These are phyloP conservation scores for Raphidocelis subcapitata DNA, from an alignment of 139 green algal genomes.

Conservation along the genomic window DNA sequence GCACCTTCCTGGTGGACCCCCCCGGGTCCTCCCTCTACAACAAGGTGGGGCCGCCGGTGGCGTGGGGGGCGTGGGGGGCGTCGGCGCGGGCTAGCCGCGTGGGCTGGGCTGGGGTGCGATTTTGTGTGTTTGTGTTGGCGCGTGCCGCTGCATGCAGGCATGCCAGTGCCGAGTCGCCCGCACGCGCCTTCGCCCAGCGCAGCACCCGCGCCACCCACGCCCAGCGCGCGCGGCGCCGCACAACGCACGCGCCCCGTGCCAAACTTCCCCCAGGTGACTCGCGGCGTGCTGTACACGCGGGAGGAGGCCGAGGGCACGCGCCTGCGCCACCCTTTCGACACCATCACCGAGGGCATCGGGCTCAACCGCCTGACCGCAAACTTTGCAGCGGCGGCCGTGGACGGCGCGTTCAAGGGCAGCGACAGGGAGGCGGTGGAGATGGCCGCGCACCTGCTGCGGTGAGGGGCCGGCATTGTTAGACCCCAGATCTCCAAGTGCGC, in stretches of 20 bases:
- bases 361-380: constrained; percentile 94
- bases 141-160: too few species aligned
- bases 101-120: too few species aligned
- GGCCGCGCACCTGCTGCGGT: constrained; percentile 78
- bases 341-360: constrained; percentile 87
- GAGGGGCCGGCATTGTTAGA: not conserved
- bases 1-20: constrained; percentile 83
- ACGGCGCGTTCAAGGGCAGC: constrained; percentile 75
- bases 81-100: too few species aligned
- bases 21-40: constrained; percentile 89
- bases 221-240: too few species aligned
- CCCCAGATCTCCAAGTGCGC: too few species aligned
- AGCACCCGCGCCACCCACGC: too few species aligned
- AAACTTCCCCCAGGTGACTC: constrained; percentile 66
- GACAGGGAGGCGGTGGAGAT: constrained; percentile 88
- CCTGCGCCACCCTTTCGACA: constrained; percentile 91
- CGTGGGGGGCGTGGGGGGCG: too few species aligned
- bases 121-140: too few species aligned
- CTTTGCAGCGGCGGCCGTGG: constrained; percentile 70
- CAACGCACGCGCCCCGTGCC: not conserved
- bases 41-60: constrained; percentile 59
- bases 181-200: too few species aligned
- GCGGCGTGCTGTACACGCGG: constrained; percentile 83
- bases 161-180: too few species aligned
- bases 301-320: constrained; percentile 92